Evolutionary conservation across 139 green algal genomes (phyloP), one percentile per base, ranked within the genome.

Genomic region (Coelastrella sp.): DNA sequence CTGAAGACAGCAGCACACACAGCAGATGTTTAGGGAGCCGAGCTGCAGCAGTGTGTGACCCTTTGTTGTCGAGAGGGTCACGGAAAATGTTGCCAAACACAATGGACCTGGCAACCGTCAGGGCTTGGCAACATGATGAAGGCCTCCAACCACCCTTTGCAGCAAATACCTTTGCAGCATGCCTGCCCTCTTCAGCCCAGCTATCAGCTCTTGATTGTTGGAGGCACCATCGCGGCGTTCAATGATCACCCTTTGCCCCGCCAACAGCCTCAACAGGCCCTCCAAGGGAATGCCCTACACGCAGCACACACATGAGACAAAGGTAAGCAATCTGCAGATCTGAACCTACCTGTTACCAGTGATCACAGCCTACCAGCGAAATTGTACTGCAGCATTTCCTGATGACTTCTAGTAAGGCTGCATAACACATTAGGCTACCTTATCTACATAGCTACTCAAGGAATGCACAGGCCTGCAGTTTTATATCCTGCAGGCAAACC

Each of bases 121-220:
- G 35, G 35, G 35, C 35, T 49, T 49, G 35, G 35, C 35, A 49
- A 49, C 35, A 70, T 70, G 63, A 70, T 70, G 63, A 17, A 70
- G 12, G 63, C 63, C 12, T 76, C 17, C 68, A 76, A 10, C 17
- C 68, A 76, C 7, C 8, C 68, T 76, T 10, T 76, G 24, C 68
- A 10, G 68, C 63, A 70, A 15, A 70, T 70, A 91, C 88, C 82
- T 72, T 57, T 57, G 89, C 56, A 96, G 90, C 35, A 94, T 92
- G 59, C 94, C 93, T 7, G 27, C 78, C 7, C 90, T 83, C 84
- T 88, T 88, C 81, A 96, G 87, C 63, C 91, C 92, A 15, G 87
- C 57, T 24, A 96, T 78, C 7, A 96, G 94, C 25, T 96, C 93
- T 7, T 95, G 93, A 78, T 96, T 96, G 85, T 76, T 93, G 24